A percentile compares a stretch with the other conserved stretches of the same genome.
These are phyloP conservation scores for Moringa oleifera DNA, from an alignment of 345 rosid genomes.

Conservation along the genomic window DNA sequence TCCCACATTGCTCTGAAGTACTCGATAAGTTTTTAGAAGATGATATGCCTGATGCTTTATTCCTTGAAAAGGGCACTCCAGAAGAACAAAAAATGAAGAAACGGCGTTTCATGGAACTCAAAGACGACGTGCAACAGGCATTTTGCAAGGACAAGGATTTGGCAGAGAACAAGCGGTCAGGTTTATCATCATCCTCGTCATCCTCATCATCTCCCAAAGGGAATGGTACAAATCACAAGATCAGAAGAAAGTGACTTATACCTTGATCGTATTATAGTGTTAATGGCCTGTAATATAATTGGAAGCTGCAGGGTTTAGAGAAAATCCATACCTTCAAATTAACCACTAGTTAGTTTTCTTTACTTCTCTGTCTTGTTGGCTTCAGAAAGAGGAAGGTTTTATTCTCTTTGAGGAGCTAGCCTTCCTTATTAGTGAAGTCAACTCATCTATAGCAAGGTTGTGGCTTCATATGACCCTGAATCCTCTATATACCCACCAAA, in stretches of 20 bases:
- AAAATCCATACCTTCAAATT: too few species aligned
- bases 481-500: too few species aligned
- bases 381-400: too few species aligned
- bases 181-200: constrained; percentile 19
- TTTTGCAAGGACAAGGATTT: constrained; percentile 35
- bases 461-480: too few species aligned
- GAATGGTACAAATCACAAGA: constrained; percentile 13
- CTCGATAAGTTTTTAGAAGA: constrained; percentile 33
- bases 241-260: constrained; percentile 13
- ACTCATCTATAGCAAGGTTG: too few species aligned
- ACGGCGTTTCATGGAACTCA: constrained; percentile 37
- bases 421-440: too few species aligned
- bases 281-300: too few species aligned
- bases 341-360: too few species aligned
- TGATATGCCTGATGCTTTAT: constrained; percentile 24
- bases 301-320: too few species aligned
- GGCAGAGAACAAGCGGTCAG: constrained; percentile 20
- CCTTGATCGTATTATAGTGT: too few species aligned
- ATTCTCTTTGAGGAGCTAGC: too few species aligned
- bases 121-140: constrained; percentile 38
- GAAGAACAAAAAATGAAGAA: constrained; percentile 37
- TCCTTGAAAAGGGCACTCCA: constrained; percentile 31
- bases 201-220: constrained; percentile 26
- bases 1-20: constrained; percentile 41
- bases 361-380: too few species aligned